Base-by-base conservation (phyloP, 2,329 filamentous ascomycete genomes). In the Huntiella decipiens region DNA sequence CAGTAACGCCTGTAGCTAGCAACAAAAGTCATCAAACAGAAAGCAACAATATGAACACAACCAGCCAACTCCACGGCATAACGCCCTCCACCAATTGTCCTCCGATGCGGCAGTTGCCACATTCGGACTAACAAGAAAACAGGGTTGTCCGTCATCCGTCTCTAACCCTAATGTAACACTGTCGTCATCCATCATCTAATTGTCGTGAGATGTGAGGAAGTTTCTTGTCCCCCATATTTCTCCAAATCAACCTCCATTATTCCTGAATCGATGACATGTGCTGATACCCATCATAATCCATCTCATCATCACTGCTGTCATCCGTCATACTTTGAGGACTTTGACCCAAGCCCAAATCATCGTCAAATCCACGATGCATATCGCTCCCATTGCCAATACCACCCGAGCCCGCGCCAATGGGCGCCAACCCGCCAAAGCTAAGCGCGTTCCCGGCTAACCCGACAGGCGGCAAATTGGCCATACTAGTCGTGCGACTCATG, bases 231-330 rank as follows among this genome's bases (percentile, higher is more conserved):
- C 8, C 8, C 6, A 28, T 28, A 28, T 7, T 28, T 28, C 22
- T 28, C 6, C 7, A 10, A 28, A 31, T 13, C 19, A 10, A 40
- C 13, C 32, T 28, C n/a, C 28, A 34, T 43, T 19, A 40, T 37
- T 50, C 48, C 28, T 45, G 38, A 16, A 49, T 49, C 3, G 47
- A 45, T 31, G 38, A 33, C 43, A 46, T 49, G 5, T 43, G 32
- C 12, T 49, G 47, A 38, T 49, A 49, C 31, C 22, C 48, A 35
- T 55, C 58, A 28, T 71, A 68, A 51, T 73, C 72, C 60, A 72
- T 68, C 8, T 66, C 67, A 39, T 76, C 72, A 44, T 74, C 72
- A 47, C 67, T 73, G 51, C 65, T 72, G 39, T 69, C 68, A 15
- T 62, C 64, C 33, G 63, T 66, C 31, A 61, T 61, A 44, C 63